Evolutionary conservation across 148 eudicot species (phyloP).

Genomic region (Cornus controversa): DNA sequence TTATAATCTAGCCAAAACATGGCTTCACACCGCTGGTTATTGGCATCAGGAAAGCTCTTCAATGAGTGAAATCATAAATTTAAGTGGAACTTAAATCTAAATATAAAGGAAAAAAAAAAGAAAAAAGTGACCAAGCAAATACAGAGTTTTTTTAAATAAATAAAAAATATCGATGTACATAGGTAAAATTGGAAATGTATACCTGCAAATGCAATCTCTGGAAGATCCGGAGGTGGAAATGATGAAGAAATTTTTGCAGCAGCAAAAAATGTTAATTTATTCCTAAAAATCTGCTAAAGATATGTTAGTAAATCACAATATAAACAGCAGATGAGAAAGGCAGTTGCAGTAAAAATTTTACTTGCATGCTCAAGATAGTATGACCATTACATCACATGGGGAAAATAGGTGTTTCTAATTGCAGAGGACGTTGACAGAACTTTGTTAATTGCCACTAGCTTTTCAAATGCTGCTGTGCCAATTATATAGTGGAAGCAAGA

Average conservation of each 20-base stretch:
- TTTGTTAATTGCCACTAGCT: background rate
- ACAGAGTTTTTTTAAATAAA: background rate
- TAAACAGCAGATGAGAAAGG: conserved; percentile 14
- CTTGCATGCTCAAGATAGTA: background rate
- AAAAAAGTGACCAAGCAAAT: background rate
- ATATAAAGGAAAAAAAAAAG: too few species aligned
- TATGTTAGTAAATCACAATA: conserved; percentile 20
- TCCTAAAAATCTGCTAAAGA: conserved; percentile 73
- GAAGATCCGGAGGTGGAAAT: conserved; percentile 76
- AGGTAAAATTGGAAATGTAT: background rate
- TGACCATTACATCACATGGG: background rate
- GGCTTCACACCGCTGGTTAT: too few species aligned
- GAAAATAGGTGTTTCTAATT: background rate
- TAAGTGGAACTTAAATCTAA: too few species aligned
- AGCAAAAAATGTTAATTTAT: conserved; percentile 80
- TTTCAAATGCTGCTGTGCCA: background rate
- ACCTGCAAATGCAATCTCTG: conserved; percentile 99
- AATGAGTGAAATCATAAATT: too few species aligned
- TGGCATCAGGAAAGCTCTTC: background rate
- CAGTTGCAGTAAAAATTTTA: background rate
- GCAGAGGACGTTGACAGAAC: background rate
- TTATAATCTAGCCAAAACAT: background rate
- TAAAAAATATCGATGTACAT: background rate
- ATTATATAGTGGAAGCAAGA: background rate
- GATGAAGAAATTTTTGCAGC: conserved; percentile 92